A percentile compares a stretch with the other conserved stretches of the same genome.
These are phyloP conservation scores for Neltuma alba DNA, from an alignment of 306 rosid species.

Conservation along the genomic window DNA sequence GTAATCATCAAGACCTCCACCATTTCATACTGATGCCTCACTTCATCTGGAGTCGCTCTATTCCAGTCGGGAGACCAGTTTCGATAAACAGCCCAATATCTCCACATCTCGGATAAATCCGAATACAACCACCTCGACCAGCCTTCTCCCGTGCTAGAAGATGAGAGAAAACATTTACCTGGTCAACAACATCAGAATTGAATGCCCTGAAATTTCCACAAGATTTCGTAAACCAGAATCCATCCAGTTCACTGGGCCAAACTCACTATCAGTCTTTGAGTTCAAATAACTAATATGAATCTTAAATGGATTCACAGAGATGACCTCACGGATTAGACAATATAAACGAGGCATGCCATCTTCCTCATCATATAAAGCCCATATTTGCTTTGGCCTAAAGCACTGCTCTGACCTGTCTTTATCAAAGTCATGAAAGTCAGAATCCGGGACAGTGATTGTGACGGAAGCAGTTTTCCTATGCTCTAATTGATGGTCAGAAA, in stretches of 20 bases:
- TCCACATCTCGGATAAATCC: conserved; percentile 82
- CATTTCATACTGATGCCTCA: conserved; percentile 93
- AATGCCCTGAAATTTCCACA: conserved; percentile 94
- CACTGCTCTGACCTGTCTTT: conserved; percentile 91
- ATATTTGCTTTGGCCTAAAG: conserved; percentile 95
- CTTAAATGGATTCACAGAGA: conserved; percentile 84
- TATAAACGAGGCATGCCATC: conserved; percentile 99
- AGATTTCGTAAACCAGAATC: conserved; percentile 90
- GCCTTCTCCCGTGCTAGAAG: conserved; percentile 72
- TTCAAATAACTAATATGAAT: conserved; percentile 80
- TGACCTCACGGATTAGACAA: conserved; percentile 90
- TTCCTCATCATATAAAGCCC: conserved; percentile 98
- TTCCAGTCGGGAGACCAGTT: conserved; percentile 91
- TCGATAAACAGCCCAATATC: conserved; percentile 93
- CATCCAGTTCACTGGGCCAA: conserved; percentile 85
- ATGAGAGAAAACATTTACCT: conserved; percentile 93
- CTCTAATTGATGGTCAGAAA: conserved; percentile 53
- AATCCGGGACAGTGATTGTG: conserved; percentile 81
- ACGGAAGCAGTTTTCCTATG: conserved; percentile 54
- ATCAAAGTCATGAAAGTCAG: conserved; percentile 98
- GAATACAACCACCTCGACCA: conserved; percentile 93
- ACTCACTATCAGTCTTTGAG: conserved; percentile 91
- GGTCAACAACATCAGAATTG: conserved; percentile 80
- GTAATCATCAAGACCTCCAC: conserved; percentile 94
- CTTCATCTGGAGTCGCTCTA: conserved; percentile 83